Conservation (phyloP, 768 basidiomycete species). For the Mrakia hoshinonis region DNA sequence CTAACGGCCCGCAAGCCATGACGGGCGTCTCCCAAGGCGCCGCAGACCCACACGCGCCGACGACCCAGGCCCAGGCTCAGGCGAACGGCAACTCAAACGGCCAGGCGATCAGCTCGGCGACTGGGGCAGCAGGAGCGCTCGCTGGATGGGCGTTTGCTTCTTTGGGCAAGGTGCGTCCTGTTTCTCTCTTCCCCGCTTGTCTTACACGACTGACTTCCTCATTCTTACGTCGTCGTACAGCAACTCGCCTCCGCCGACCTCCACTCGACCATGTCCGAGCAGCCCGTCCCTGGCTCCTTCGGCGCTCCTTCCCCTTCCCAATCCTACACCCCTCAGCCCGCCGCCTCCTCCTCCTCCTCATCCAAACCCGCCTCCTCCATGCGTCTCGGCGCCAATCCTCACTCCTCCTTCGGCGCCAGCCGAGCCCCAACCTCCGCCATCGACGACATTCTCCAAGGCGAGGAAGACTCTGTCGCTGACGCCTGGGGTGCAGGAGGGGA, state of each 20-base stretch:
- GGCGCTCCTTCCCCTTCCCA: conserved; percentile 47
- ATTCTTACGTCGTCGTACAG: conserved; percentile 8
- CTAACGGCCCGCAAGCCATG: background rate
- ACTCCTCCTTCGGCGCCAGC: conserved; percentile 23
- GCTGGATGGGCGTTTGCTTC: conserved; percentile 96
- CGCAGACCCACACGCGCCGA: conserved; percentile 35
- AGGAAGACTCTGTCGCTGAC: conserved; percentile 41
- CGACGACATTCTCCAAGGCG: conserved; percentile 28
- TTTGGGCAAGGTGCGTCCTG: conserved; percentile 64
- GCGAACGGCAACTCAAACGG: conserved; percentile 34
- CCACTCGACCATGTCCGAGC: conserved; percentile 48
- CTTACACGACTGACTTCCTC: background rate
- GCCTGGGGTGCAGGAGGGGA: conserved; percentile 50
- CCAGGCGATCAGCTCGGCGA: conserved; percentile 57
- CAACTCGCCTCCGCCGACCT: conserved; percentile 66
- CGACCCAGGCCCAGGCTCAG: conserved; percentile 37
- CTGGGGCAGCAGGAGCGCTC: conserved; percentile 81
- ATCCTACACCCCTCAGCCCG: conserved; percentile 23
- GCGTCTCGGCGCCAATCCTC: conserved; percentile 12
- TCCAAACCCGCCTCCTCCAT: background rate
- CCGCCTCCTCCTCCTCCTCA: background rate
- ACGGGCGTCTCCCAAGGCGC: conserved; percentile 1
- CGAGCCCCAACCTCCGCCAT: conserved; percentile 14
- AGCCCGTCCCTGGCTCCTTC: conserved; percentile 29
- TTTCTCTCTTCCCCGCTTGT: background rate